A percentile compares a stretch with the other conserved stretches of the same genome.
These are phyloP conservation scores for Globisporangium nodosum DNA, from an alignment of 352 stramenopile species.

Conservation along the genomic window DNA sequence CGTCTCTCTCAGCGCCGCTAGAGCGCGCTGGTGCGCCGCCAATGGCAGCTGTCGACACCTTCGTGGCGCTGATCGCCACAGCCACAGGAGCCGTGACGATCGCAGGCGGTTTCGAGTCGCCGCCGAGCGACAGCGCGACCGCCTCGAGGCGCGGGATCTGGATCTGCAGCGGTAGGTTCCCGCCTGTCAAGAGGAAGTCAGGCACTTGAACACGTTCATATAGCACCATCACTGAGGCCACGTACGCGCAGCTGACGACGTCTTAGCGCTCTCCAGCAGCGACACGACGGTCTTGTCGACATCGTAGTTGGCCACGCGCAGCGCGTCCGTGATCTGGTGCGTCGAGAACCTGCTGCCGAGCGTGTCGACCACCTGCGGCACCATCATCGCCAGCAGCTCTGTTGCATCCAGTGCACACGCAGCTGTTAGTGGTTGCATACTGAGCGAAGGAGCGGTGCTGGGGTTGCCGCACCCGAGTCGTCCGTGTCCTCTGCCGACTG, in stretches of 20 bases:
- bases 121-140: conserved; percentile 43
- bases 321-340: conserved; percentile 57
- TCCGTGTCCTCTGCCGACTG: conserved; percentile 10
- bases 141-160: conserved; percentile 56
- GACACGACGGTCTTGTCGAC: conserved; percentile 67
- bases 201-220: too few species aligned
- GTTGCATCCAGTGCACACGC: background rate
- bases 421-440: background rate
- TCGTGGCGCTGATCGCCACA: conserved; percentile 29
- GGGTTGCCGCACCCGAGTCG: conserved; percentile 25
- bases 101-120: conserved; percentile 20
- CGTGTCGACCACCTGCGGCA: conserved; percentile 51
- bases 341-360: conserved; percentile 49
- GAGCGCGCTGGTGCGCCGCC: too few species aligned
- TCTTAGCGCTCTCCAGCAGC: conserved; percentile 67
- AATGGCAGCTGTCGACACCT: background rate
- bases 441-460: background rate
- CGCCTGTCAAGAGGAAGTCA: conserved; percentile 4
- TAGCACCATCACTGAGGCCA: background rate
- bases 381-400: conserved; percentile 52
- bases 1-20: background rate
- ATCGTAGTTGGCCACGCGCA: conserved; percentile 75
- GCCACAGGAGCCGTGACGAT: conserved; percentile 31
- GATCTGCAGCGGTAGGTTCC: conserved; percentile 58
- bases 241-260: conserved; percentile 22